Percentiles rank a stretch among this genome's conserved stretches.
phyloP scores from a whole-genome alignment of 1,284 basidiomycete species.

The Malassezia japonica region DNA sequence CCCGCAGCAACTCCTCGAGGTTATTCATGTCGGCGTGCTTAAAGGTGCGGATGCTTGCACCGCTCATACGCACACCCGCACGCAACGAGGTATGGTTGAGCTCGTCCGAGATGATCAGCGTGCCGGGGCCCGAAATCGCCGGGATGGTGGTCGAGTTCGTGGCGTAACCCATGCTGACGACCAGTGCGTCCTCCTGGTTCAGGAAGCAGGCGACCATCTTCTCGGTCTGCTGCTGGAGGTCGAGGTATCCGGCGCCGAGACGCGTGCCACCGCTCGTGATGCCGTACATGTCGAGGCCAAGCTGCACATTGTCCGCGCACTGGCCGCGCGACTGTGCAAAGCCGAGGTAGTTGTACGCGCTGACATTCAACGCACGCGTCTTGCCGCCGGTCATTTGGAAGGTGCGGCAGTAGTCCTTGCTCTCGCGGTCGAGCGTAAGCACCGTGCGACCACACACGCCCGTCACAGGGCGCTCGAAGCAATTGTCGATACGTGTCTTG shows the following conservation, averaged over 20 bases:
- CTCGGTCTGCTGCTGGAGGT: constrained; percentile 74
- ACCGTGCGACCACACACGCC: constrained; percentile 93
- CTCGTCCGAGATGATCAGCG: constrained; percentile 92
- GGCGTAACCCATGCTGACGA: constrained; percentile 94
- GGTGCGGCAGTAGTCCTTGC: constrained; percentile 70
- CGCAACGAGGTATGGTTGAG: constrained; percentile 93
- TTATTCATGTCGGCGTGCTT: constrained; percentile 90
- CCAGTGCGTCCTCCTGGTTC: constrained; percentile 75
- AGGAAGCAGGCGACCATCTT: constrained; percentile 80
- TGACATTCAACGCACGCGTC: constrained; percentile 79
- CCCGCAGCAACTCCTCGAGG: constrained; percentile 71
- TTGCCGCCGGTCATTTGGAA: constrained; percentile 73
- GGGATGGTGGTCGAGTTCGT: constrained; percentile 95
- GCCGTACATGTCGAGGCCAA: constrained; percentile 52
- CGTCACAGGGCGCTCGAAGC: constrained; percentile 85
- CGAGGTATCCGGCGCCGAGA: constrained; percentile 71
- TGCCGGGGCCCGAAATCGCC: constrained; percentile 79
- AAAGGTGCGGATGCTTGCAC: constrained; percentile 82
- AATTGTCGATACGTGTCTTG: constrained; percentile 88
- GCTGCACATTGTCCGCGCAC: constrained; percentile 82
- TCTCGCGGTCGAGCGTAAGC: constrained; percentile 70
- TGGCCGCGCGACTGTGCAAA: constrained; percentile 89
- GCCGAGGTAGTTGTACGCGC: constrained; percentile 98
- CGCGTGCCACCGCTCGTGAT: constrained; percentile 67
- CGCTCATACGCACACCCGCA: constrained; percentile 79